A percentile compares a stretch with the other conserved stretches of the same genome.
Conservation (phyloP, 2,329 filamentous ascomycete genomes). For the Dactylellina drechsleri region DNA sequence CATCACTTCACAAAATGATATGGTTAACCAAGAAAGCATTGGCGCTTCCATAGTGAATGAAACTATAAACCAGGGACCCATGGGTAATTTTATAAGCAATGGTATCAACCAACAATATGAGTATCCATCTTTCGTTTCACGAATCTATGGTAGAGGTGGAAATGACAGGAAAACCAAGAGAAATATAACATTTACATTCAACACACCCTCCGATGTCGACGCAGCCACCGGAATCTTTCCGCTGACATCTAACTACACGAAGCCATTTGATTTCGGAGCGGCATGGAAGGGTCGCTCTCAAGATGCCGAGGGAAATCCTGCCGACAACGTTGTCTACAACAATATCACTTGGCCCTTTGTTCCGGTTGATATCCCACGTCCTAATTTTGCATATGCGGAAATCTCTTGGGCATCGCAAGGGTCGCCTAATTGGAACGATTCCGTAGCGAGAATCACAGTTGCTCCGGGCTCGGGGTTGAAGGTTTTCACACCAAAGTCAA, state of each 20-base stretch:
- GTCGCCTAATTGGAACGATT: constrained; percentile 11
- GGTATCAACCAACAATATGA: background rate
- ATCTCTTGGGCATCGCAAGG: constrained; percentile 25
- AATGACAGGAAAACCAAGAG: constrained; percentile 2
- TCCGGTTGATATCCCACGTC: constrained; percentile 11
- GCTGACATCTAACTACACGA: background rate
- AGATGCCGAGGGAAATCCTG: constrained; percentile 29
- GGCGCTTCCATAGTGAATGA: background rate
- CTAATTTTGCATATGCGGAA: constrained; percentile 33
- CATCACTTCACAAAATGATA: background rate
- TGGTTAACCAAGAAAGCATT: background rate
- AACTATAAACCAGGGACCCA: background rate
- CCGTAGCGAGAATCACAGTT: constrained; percentile 7
- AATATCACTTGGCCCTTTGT: constrained; percentile 24
- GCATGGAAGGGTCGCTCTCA: constrained; percentile 38
- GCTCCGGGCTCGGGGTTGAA: background rate
- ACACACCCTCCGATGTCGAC: constrained; percentile 11
- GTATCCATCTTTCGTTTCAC: background rate
- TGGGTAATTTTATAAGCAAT: background rate
- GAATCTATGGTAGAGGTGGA: background rate
- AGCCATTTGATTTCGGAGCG: constrained; percentile 28
- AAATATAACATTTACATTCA: constrained; percentile 29
- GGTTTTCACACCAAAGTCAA: constrained; percentile 9
- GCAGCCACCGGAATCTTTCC: constrained; percentile 25
- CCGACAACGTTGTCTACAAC: constrained; percentile 8